Evolutionary conservation across 768 basidiomycete genomes (phyloP).

Genomic region (Boletus tylopilopsis): DNA sequence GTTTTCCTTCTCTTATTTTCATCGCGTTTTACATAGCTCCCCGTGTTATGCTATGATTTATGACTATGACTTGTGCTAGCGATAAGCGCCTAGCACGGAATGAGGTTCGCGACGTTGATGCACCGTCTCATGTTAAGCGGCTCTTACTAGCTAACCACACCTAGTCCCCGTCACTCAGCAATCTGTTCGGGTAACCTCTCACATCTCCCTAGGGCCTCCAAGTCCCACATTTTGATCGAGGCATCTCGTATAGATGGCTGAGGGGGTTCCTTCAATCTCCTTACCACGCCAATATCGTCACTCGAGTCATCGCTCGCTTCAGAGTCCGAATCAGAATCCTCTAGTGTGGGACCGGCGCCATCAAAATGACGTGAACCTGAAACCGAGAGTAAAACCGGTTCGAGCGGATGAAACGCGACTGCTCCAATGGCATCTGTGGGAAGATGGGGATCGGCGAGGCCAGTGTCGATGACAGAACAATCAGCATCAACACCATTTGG

Average conservation of each 20-base stretch:
- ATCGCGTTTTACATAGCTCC: conserved; percentile 17
- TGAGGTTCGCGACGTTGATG: too few relatives aligned
- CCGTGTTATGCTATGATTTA: conserved; percentile 19
- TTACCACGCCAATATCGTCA: background rate
- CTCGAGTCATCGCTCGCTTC: conserved; percentile 10
- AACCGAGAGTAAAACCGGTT: conserved; percentile 54
- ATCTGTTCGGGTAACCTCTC: background rate
- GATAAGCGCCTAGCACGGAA: too few relatives aligned
- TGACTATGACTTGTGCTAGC: conserved; percentile 7
- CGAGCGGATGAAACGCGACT: conserved; percentile 67
- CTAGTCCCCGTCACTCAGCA: too few relatives aligned
- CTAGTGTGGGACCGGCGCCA: background rate
- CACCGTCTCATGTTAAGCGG: too few relatives aligned
- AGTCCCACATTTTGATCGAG: conserved; percentile 28
- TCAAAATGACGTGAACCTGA: conserved; percentile 80
- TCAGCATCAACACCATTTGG: background rate
- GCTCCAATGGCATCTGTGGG: conserved; percentile 67
- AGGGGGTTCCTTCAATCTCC: conserved; percentile 9
- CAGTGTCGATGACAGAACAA: background rate
- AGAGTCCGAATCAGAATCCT: conserved; percentile 15
- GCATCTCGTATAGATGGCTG: conserved; percentile 23
- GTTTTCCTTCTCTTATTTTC: background rate
- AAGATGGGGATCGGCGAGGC: background rate
- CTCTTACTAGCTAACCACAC: too few relatives aligned
- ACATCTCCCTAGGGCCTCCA: background rate